Conservation (phyloP, 1,284 basidiomycete species). For the Apiotrichum brassicae region DNA sequence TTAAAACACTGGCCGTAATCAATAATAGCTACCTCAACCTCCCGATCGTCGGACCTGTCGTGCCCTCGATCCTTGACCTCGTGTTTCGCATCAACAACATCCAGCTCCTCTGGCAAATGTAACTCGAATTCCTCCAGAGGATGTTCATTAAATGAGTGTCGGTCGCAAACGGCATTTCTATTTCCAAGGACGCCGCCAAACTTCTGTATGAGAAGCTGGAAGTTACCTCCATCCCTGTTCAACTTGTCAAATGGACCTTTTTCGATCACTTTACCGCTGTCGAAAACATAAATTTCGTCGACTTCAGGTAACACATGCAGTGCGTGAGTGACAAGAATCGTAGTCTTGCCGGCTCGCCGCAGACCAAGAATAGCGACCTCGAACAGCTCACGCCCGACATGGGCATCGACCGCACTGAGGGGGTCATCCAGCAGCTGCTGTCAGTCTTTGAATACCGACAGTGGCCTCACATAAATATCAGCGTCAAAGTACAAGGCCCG, state of each 20-base stretch:
- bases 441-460: neutral
- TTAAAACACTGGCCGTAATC: no score
- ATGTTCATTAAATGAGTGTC: no score
- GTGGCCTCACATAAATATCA: constrained; percentile 63
- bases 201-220: constrained; percentile 58
- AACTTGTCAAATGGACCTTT: constrained; percentile 60
- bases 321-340: constrained; percentile 58
- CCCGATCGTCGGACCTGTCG: no score
- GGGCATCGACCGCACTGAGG: constrained; percentile 70
- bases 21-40: no score
- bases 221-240: constrained; percentile 52
- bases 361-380: constrained; percentile 68
- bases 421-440: constrained; percentile 68
- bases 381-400: constrained; percentile 81
- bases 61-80: no score
- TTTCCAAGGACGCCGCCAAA: constrained; percentile 55
- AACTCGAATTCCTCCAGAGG: no score
- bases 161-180: constrained; percentile 37
- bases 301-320: constrained; percentile 44
- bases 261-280: constrained; percentile 57
- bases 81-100: no score
- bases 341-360: constrained; percentile 58
- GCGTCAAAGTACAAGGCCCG: constrained; percentile 78
- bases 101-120: no score
- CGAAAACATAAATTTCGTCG: constrained; percentile 47